Evolutionary conservation across 2,329 filamentous ascomycete genomes (phyloP).

Genomic region (Penicillium sp.): DNA sequence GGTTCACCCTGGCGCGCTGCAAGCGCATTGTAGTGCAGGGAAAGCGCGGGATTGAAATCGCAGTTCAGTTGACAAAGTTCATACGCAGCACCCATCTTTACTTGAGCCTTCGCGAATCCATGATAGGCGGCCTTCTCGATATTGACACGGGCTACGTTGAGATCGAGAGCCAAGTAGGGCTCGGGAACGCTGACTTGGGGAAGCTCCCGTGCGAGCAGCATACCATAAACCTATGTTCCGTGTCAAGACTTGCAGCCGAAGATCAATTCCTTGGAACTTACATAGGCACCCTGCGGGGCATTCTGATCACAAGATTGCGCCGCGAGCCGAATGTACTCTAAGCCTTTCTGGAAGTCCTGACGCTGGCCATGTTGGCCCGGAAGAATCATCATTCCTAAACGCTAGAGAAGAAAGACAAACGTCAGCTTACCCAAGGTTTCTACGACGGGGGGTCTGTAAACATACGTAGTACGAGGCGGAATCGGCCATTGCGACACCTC

Average conservation of each 20-base stretch:
- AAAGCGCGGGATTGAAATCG: constrained; percentile 90
- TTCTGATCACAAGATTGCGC: constrained; percentile 92
- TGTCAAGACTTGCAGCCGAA: constrained; percentile 4
- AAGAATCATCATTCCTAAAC: constrained; percentile 95
- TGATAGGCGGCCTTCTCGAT: constrained; percentile 96
- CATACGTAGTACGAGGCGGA: constrained; percentile 74
- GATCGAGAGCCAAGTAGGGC: constrained; percentile 65
- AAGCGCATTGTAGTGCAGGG: constrained; percentile 91
- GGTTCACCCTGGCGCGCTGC: constrained; percentile 88
- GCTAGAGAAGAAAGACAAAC: constrained; percentile 51
- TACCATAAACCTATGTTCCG: constrained; percentile 68
- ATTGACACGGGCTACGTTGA: constrained; percentile 74
- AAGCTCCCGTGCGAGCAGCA: constrained; percentile 86
- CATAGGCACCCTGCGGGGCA: constrained; percentile 90
- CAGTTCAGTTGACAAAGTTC: constrained; percentile 91
- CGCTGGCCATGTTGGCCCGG: constrained; percentile 88
- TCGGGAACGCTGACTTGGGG: constrained; percentile 86
- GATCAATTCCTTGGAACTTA: constrained; percentile 24
- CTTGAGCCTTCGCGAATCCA: constrained; percentile 91
- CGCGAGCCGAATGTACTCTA: constrained; percentile 79
- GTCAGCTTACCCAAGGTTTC: neutral
- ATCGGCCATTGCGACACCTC: constrained; percentile 74
- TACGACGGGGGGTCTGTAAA: constrained; percentile 8
- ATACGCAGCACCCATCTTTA: constrained; percentile 95
- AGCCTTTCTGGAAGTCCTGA: constrained; percentile 73